Evolutionary conservation across 331 rosid genomes (phyloP), one percentile per base, ranked within the genome.

Genomic region (Quercus lobata): DNA sequence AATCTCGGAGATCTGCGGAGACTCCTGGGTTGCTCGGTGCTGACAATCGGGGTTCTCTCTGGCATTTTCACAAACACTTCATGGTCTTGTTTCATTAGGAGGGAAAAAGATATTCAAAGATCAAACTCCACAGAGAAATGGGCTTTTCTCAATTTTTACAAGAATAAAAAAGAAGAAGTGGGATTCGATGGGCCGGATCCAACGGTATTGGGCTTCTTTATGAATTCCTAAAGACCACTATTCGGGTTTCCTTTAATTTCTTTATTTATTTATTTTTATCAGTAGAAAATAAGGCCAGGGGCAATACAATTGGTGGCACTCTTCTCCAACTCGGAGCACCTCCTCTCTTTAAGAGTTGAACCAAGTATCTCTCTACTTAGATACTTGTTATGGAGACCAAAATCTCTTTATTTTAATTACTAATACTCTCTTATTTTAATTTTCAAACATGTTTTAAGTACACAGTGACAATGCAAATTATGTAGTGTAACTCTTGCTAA

Each of bases 1-100:
- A 90, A 69, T 70, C 96, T 89, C 11, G 71, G 82, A 53, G 95
- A 92, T 76, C 97, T 82, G 69, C 85, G 86, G 5, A 69, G 90
- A 24, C 46, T 37, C n/a, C 37, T 73, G 73, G 83, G 21, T 55
- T 78, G 84, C 37, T 32, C n/a, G 57, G 79, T 57, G 71, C 30
- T 61, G 78, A 27, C 34, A 29, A 27, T 19, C 54, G 80, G 83
- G 41, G 76, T 80, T 71, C 78, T 54, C 17, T 2, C 52, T 22
- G 88, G 85, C 93, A 91, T 91, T 84, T 79, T 82, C 68, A 37
- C 81, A 24, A 81, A 77, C 89, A 78, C 34, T 35, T 57, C 57
- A 78, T 76, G 61, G 54, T 12, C 72, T 29, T 12, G 58, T 17
- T 25, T 78, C 73, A n/a, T 18, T 32, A 16, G 11, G 21, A 72